Evolutionary conservation across 179 eudicot genomes (phyloP).

Genomic region (Sideroxylon spinosum): DNA sequence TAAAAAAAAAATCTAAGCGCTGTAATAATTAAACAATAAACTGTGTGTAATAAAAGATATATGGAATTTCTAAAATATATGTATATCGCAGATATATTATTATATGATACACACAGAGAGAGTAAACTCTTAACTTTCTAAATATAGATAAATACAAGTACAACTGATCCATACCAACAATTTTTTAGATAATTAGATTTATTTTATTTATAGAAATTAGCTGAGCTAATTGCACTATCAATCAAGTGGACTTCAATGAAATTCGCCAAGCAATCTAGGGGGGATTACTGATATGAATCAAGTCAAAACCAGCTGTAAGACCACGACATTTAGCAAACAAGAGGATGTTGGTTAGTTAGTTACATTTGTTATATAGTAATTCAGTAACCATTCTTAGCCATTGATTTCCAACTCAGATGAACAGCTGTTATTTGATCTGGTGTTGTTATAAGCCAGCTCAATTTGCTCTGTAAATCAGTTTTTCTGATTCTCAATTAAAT

Average conservation of each 20-base stretch:
- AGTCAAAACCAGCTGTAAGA: too few species aligned
- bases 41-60: background rate
- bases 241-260: background rate
- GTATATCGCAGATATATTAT: background rate
- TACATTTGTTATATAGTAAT: too few species aligned
- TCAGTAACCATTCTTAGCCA: too few species aligned
- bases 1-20: background rate
- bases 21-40: background rate
- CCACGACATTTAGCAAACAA: too few species aligned
- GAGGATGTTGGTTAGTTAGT: too few species aligned
- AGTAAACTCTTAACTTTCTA: background rate
- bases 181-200: background rate
- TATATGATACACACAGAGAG: background rate
- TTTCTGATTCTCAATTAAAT: too few species aligned
- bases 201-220: background rate
- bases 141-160: too few species aligned
- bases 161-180: background rate
- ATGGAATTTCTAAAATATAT: background rate
- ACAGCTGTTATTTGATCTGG: too few species aligned
- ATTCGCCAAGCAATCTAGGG: background rate
- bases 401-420: too few species aligned
- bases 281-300: background rate
- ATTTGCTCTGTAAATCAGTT: background rate
- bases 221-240: background rate
- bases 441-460: too few species aligned